These are phyloP conservation scores for Boletellus emodensis DNA, from an alignment of 768 basidiomycete species.

Conservation along the genomic window DNA sequence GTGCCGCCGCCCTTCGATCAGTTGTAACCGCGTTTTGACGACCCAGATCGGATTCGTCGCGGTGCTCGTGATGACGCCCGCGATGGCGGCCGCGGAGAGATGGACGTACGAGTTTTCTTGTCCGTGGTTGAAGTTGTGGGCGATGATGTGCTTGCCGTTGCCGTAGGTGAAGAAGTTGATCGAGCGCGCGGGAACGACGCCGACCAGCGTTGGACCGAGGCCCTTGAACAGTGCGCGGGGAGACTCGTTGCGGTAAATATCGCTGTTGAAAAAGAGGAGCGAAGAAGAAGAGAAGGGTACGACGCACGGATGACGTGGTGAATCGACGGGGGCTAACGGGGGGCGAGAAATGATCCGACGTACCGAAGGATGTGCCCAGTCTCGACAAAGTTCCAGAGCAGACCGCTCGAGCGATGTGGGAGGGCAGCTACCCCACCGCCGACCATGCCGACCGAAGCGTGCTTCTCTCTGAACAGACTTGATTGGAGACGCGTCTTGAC, in stretches of 20 bases:
- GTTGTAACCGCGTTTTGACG: conserved; percentile 93
- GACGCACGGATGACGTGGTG: background rate
- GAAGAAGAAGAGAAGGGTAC: background rate
- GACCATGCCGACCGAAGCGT: conserved; percentile 29
- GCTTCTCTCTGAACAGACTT: conserved; percentile 63
- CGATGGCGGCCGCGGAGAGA: conserved; percentile 77
- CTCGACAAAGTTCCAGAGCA: conserved; percentile 93
- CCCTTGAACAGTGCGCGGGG: conserved; percentile 90
- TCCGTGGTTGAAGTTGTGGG: conserved; percentile 70
- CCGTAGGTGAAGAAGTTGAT: conserved; percentile 99
- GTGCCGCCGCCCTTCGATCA: conserved; percentile 39
- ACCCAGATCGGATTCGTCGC: conserved; percentile 99
- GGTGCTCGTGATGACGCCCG: conserved; percentile 82
- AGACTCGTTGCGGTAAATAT: conserved; percentile 87
- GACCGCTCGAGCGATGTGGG: conserved; percentile 40
- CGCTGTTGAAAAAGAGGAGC: conserved; percentile 39
- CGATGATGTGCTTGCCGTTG: conserved; percentile 90
- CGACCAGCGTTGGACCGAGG: conserved; percentile 89
- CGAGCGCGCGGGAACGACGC: conserved; percentile 91
- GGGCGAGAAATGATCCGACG: background rate
- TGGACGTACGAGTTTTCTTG: conserved; percentile 84
- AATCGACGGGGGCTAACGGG: no score
- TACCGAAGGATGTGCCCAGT: conserved; percentile 87
- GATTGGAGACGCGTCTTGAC: conserved; percentile 98
- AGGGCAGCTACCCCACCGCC: conserved; percentile 31